phyloP scores from a whole-genome alignment of 495 filamentous ascomycete species.

The Penicillium subrubescens region DNA sequence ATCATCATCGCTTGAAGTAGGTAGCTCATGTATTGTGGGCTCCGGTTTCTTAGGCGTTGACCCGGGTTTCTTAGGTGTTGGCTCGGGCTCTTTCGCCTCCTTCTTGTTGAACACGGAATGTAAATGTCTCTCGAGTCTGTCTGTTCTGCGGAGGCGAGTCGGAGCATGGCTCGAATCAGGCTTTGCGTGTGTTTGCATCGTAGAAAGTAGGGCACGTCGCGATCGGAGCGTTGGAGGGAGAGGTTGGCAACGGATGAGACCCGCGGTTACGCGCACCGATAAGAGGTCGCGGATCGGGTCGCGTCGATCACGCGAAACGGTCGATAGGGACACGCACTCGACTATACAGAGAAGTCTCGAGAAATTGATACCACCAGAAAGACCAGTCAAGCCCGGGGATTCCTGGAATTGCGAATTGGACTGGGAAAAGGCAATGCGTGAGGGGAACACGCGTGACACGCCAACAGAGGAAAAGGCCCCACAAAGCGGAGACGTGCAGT shows the following conservation, averaged over 20 bases:
- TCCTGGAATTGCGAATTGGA: constrained; percentile 3
- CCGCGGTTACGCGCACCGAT: constrained; percentile 6
- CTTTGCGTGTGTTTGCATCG: constrained; percentile 20
- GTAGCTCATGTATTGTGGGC: neutral
- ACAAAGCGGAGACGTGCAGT: constrained; percentile 1
- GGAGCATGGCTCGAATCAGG: constrained; percentile 31
- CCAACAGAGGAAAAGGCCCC: constrained; percentile 1
- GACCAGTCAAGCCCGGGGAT: neutral
- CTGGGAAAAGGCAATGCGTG: constrained; percentile 2
- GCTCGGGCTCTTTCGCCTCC: neutral
- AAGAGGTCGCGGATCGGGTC: neutral
- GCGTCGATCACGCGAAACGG: neutral
- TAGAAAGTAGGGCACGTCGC: neutral
- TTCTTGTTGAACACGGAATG: constrained; percentile 28
- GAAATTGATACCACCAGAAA: neutral
- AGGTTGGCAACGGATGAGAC: neutral
- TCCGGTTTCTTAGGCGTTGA: neutral
- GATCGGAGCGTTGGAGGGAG: constrained; percentile 5
- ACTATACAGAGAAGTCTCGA: too few species aligned
- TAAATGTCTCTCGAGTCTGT: constrained; percentile 8
- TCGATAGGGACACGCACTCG: neutral
- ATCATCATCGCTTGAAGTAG: neutral
- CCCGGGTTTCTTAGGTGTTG: neutral
- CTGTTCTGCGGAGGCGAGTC: constrained; percentile 17
- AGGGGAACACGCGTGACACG: constrained; percentile 17